Percentiles rank a stretch among this genome's conserved stretches.
phyloP scores from a whole-genome alignment of 2,329 filamentous ascomycete genomes.

The Colletotrichum echinochloae region DNA sequence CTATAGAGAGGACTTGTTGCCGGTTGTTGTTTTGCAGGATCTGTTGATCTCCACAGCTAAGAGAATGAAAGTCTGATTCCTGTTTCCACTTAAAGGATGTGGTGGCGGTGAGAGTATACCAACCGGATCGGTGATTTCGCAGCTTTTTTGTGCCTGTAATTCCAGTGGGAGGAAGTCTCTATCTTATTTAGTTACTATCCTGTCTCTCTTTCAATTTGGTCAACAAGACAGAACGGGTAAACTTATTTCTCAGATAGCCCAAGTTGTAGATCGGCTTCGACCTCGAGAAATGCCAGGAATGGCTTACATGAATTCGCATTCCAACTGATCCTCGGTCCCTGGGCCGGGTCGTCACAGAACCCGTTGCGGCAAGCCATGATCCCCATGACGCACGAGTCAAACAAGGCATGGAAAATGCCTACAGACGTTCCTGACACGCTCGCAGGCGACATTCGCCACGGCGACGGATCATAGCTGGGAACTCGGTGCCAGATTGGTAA shows the following conservation, averaged over 20 bases:
- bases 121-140: conserved; percentile 12
- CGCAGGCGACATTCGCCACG: conserved; percentile 20
- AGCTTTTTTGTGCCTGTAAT: neutral
- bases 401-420: conserved; percentile 6
- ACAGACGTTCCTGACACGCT: conserved; percentile 36
- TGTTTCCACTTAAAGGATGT: neutral
- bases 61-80: neutral
- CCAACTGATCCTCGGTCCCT: neutral
- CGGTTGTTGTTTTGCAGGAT: neutral
- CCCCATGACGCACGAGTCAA: conserved; percentile 22
- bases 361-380: neutral
- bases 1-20: neutral
- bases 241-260: too few relatives aligned
- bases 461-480: conserved; percentile 1
- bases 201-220: too few relatives aligned
- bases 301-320: neutral
- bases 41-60: too few relatives aligned
- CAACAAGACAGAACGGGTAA: too few relatives aligned
- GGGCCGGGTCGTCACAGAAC: neutral
- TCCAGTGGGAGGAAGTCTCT: neutral
- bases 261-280: neutral
- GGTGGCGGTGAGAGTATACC: neutral
- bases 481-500: conserved; percentile 28
- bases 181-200: neutral
- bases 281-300: neutral